phyloP scores from a whole-genome alignment of 139 green algal species.

The Chlamydomonas incerta region DNA sequence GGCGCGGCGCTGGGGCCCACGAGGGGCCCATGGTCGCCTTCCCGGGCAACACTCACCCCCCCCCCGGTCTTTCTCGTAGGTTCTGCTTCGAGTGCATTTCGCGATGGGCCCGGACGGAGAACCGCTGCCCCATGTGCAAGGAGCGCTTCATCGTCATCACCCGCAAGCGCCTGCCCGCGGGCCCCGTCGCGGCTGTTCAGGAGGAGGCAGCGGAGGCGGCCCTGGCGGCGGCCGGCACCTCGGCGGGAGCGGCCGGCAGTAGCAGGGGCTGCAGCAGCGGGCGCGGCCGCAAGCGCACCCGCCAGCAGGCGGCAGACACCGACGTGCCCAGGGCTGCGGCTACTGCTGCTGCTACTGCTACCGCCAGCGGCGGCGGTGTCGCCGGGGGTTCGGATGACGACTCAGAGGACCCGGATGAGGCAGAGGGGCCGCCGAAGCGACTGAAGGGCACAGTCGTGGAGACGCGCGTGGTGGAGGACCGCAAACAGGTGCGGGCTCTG shows the following conservation, averaged over 20 bases:
- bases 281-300: constrained; percentile 1
- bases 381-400: not conserved
- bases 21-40: too few species aligned
- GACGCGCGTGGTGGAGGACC: constrained; percentile 28
- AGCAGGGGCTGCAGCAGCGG: not conserved
- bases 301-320: not conserved
- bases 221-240: not conserved
- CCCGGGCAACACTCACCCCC: too few species aligned
- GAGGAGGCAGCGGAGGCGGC: not conserved
- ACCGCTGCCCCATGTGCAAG: constrained; percentile 78
- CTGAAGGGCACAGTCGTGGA: constrained; percentile 53
- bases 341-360: not conserved
- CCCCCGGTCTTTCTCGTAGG: constrained; percentile 36
- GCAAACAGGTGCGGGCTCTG: constrained; percentile 47
- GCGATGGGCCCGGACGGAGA: constrained; percentile 74
- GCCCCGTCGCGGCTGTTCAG: not conserved
- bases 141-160: constrained; percentile 69
- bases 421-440: constrained; percentile 28
- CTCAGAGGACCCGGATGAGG: constrained; percentile 17
- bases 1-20: too few species aligned
- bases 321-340: not conserved
- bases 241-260: not conserved
- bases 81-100: constrained; percentile 81
- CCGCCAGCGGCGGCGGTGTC: not conserved
- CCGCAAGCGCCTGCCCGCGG: constrained; percentile 57